Base-by-base conservation (phyloP, 1,284 basidiomycete species). In the Peniophora sp. region DNA sequence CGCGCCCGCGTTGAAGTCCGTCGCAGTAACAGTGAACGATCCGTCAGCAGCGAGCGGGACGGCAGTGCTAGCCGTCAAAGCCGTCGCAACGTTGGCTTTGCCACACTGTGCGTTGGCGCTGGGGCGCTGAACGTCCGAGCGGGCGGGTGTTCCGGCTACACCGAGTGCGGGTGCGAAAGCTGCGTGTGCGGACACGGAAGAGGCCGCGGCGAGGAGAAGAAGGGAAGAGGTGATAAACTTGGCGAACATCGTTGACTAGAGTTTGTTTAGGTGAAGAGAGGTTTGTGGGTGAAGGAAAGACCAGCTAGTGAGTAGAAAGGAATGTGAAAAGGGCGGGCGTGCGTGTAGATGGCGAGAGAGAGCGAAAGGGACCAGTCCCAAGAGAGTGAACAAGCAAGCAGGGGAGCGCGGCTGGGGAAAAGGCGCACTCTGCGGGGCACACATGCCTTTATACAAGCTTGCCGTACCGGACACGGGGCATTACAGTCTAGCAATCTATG, bases 41-140 rank as follows among this genome's bases (percentile, higher is more conserved):
- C 73, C 75, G 51, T 74, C 67, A 2, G 69, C 65, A 41, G 61
- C 63, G n/a, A 70, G 70, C 6, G 62, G 55, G 22, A 78, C 65
- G 2, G 73, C 60, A 1, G 68, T 71, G 3, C 75, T 70, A n/a
- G 64, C 62, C 53, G 70, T 70, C 50, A 80, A 49, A 45, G 60
- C 68, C 14, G 61, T 52, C 6, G 72, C 70, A 38, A 79, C 66
- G 58, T 75, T 67, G 43, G 69, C 63, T 12, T 61, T 70, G 32
- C 78, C 78, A 57, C 79, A 81, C 0, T 71, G 73, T 19, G 58
- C 58, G 3, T 53, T 59, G 2, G 50, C 63, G 17, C 61, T 67
- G 6, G 77, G 75, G 6, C 70, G 61, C 60, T 77, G 72, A 36
- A 75, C 78, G 54, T 81, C 67, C 36, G 53, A 60, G 22, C 77